These are phyloP conservation scores for Silene uniflora DNA, from an alignment of 148 eudicot genomes.

Conservation along the genomic window DNA sequence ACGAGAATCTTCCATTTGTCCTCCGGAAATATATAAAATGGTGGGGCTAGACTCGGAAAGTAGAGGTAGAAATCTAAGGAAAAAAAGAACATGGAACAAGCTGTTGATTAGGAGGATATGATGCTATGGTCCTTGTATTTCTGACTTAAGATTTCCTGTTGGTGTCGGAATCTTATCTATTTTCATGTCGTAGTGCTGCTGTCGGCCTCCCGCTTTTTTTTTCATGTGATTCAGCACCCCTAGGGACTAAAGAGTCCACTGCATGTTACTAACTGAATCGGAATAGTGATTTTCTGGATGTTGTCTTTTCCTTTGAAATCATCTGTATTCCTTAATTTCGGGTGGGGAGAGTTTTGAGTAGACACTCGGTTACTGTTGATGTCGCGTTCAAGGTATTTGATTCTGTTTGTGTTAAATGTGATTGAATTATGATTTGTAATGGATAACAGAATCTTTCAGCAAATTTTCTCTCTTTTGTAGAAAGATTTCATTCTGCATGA, in stretches of 20 bases:
- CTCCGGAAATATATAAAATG: not conserved
- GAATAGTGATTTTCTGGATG: not conserved
- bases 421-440: constrained; percentile 6
- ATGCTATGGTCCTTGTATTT: not conserved
- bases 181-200: not conserved
- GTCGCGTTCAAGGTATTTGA: not conserved
- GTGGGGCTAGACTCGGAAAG: constrained; percentile 4
- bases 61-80: not conserved
- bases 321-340: not conserved
- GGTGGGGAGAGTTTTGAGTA: not conserved
- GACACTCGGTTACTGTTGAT: not conserved
- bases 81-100: too few species aligned
- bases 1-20: not conserved
- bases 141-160: not conserved
- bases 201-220: not conserved
- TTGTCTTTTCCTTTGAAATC: constrained; percentile 8
- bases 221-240: not conserved
- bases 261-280: not conserved
- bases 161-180: too few species aligned
- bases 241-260: not conserved
- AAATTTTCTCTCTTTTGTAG: constrained; percentile 1
- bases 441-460: constrained; percentile 12
- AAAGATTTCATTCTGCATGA: constrained; percentile 7
- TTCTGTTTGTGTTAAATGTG: constrained; percentile 10
- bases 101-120: not conserved